Conservation (phyloP, 345 rosid species). For the rapeseed (Brassica napus) region DNA sequence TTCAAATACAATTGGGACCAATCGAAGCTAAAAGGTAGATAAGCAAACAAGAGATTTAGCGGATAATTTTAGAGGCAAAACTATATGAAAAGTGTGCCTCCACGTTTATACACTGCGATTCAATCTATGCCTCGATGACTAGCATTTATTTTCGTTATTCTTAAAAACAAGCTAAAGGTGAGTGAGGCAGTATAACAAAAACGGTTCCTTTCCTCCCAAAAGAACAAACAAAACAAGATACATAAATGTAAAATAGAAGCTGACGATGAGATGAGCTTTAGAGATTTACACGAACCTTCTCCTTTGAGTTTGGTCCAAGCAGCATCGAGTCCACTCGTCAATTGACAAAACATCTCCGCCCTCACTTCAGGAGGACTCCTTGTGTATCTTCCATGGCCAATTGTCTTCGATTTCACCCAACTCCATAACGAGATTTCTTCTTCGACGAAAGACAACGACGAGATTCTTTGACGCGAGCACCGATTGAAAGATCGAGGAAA, state of each 20-base stretch:
- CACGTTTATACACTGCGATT: constrained; percentile 41
- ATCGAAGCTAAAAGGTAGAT: not conserved
- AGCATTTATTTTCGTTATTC: constrained; percentile 36
- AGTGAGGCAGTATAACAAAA: constrained; percentile 28
- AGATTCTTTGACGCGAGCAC: too few species aligned
- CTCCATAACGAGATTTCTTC: too few species aligned
- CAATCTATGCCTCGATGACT: constrained; percentile 42
- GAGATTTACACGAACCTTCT: too few species aligned
- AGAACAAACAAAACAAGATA: not conserved
- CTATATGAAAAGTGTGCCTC: constrained; percentile 35
- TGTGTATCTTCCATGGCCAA: too few species aligned
- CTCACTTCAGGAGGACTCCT: too few species aligned
- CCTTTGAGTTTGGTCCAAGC: too few species aligned
- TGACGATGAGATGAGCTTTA: not conserved
- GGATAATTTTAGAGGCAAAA: constrained; percentile 44
- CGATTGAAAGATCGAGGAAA: too few species aligned
- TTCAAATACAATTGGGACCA: not conserved
- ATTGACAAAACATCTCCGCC: too few species aligned
- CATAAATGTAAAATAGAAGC: not conserved
- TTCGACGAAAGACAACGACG: too few species aligned
- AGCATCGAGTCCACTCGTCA: too few species aligned
- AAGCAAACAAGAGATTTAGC: constrained; percentile 9
- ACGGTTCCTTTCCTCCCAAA: not conserved
- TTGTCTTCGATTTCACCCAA: too few species aligned
- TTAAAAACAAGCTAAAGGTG: constrained; percentile 45